Evolutionary conservation across 805 yeast species (phyloP).

Genomic region (Spathaspora passalidarum): DNA sequence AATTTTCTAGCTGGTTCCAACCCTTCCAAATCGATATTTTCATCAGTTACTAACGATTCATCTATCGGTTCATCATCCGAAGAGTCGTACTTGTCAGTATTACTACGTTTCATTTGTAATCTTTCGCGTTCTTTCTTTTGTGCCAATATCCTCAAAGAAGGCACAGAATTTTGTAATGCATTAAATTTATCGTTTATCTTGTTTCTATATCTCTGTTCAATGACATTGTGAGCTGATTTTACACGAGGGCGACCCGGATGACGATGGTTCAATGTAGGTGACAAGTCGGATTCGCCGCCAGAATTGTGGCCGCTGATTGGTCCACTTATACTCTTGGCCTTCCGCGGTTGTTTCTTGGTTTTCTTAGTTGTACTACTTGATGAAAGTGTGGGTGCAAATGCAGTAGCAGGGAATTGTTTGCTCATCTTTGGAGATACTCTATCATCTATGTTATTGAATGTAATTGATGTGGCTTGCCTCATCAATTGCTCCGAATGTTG

Average conservation of each 20-base stretch:
- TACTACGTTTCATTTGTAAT: slow-evolving; percentile 10
- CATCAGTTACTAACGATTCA: slow-evolving; percentile 3
- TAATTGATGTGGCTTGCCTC: slow-evolving; percentile 2
- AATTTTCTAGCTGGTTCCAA: slow-evolving; percentile 71
- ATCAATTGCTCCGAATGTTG: slow-evolving; percentile 1
- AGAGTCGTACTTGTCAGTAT: slow-evolving; percentile 12
- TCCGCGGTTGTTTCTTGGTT: not conserved
- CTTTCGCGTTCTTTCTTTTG: slow-evolving; percentile 17
- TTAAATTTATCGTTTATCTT: slow-evolving; percentile 40
- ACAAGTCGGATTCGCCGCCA: not conserved
- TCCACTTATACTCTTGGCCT: not conserved
- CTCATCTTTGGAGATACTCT: not conserved
- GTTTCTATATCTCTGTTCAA: slow-evolving; percentile 43
- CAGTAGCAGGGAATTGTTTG: not conserved
- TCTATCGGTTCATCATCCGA: slow-evolving; percentile 9
- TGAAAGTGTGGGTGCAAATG: not conserved
- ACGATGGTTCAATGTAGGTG: slow-evolving; percentile 5
- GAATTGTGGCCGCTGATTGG: not conserved
- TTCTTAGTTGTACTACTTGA: slow-evolving; percentile 2
- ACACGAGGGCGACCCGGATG: slow-evolving; percentile 17
- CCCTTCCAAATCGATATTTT: slow-evolving; percentile 57
- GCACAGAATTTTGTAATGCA: slow-evolving; percentile 37
- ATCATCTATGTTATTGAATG: not conserved
- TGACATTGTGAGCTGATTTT: slow-evolving; percentile 38
- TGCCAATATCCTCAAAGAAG: slow-evolving; percentile 32